Conservation (phyloP, 805 yeast species). For the Cyberlindnera xishuangbannaensis region DNA sequence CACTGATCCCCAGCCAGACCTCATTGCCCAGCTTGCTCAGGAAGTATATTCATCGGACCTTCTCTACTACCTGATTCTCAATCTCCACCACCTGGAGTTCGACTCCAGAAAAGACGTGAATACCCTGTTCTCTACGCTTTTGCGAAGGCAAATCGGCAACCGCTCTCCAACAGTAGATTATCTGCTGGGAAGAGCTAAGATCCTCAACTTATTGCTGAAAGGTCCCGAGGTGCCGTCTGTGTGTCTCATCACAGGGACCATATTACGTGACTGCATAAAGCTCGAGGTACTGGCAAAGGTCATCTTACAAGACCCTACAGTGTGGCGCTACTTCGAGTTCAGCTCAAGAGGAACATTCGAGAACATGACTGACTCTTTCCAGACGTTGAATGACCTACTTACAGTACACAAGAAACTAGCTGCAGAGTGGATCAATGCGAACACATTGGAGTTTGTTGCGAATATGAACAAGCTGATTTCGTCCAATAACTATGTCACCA, state of each 20-base stretch:
- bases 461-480: slow-evolving; percentile 65
- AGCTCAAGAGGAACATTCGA: slow-evolving; percentile 78
- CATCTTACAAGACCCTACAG: slow-evolving; percentile 49
- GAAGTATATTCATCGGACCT: slow-evolving; percentile 73
- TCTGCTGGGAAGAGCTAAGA: slow-evolving; percentile 58
- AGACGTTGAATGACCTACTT: slow-evolving; percentile 65
- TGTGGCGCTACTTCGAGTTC: slow-evolving; percentile 83
- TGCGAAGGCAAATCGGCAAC: slow-evolving; percentile 71
- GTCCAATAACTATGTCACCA: slow-evolving; percentile 82
- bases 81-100: slow-evolving; percentile 69
- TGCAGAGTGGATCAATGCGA: slow-evolving; percentile 56
- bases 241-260: slow-evolving; percentile 69
- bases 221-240: slow-evolving; percentile 73
- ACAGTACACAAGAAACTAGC: slow-evolving; percentile 65
- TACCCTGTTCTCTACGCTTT: slow-evolving; percentile 63
- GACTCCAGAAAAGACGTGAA: slow-evolving; percentile 85
- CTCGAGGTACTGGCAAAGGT: slow-evolving; percentile 62
- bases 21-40: slow-evolving; percentile 64
- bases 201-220: slow-evolving; percentile 53
- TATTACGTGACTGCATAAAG: slow-evolving; percentile 79
- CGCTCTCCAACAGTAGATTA: slow-evolving; percentile 87
- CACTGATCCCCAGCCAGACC: slow-evolving; percentile 44
- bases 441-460: slow-evolving; percentile 52
- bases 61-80: slow-evolving; percentile 52
- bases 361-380: slow-evolving; percentile 83